These are phyloP conservation scores for Lophium mytilinum DNA, from an alignment of 495 filamentous ascomycete species.

Conservation along the genomic window DNA sequence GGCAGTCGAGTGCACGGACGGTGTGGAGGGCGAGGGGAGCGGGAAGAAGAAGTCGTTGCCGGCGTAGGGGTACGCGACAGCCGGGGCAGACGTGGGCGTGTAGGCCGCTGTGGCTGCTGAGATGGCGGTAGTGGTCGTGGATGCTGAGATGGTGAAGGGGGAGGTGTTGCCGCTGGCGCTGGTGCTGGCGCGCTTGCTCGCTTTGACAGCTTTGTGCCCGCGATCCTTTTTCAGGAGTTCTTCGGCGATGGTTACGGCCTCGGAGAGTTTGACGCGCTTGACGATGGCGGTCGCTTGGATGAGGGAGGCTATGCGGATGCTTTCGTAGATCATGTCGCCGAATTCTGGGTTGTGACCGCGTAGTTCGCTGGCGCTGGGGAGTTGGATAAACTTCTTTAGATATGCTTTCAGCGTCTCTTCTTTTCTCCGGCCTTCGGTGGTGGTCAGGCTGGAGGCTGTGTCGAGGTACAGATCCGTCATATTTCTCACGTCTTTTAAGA, in stretches of 20 bases:
- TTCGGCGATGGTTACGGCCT: slow-evolving; percentile 32
- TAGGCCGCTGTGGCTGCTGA: neutral
- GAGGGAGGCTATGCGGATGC: slow-evolving; percentile 19
- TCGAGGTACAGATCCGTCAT: slow-evolving; percentile 25
- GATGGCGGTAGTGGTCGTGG: neutral
- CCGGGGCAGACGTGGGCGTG: neutral
- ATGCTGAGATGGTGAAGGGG: neutral
- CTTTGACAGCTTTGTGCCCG: neutral
- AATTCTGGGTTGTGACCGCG: slow-evolving; percentile 24
- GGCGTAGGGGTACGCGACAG: no score
- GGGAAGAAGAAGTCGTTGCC: neutral
- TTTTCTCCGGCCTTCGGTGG: slow-evolving; percentile 9
- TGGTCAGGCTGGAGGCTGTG: neutral
- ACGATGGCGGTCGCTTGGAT: slow-evolving; percentile 23
- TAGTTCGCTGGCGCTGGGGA: slow-evolving; percentile 18
- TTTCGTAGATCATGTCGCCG: slow-evolving; percentile 27
- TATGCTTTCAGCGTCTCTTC: slow-evolving; percentile 6
- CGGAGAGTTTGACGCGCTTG: slow-evolving; percentile 22
- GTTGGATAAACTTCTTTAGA: slow-evolving; percentile 6
- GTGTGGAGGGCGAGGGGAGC: neutral
- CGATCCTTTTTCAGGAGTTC: slow-evolving; percentile 23
- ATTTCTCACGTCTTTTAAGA: slow-evolving; percentile 12
- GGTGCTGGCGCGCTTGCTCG: slow-evolving; percentile 21
- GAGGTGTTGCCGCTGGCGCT: neutral
- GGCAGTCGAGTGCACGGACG: no score